Base-by-base conservation (phyloP, 2,329 filamentous ascomycete genomes). In the Calonectria fujianensis region DNA sequence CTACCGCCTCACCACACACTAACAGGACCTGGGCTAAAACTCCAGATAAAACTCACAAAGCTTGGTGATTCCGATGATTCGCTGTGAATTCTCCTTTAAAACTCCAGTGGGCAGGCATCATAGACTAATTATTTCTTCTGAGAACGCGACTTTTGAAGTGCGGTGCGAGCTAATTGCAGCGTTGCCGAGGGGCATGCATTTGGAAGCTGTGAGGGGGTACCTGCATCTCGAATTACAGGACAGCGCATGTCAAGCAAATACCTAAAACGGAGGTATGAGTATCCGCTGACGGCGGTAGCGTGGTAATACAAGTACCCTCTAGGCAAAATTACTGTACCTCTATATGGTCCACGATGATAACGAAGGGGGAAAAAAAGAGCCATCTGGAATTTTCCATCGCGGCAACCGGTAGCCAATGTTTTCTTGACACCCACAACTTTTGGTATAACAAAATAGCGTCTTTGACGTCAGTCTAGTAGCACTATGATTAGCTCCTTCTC, bases 401-500 rank as follows among this genome's bases (percentile, higher is more conserved):
- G 52, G 37, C 35, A 65, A 52, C 54, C 32, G n/a, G 54, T 10
- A 37, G 39, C 27, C 16, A 29, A 52, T 59, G 24, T 16, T 39
- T 7, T 35, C 35, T 16, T 29, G 29, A 4, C 54, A 52, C 41
- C 52, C 48, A 45, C 61, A 52, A 29, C 27, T 31, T 54, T 39
- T 29, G 29, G 10, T 57, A 35, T 31, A 39, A 45, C 27, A 54
- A 39, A 59, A 66, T 65, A 57, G 69, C 61, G 61, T 48, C 45
- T 48, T 70, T 48, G 31, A 41, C 35, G 18, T 68, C 51, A 61
- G 52, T 31, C 39, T 50, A 32, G 32, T 50, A 65, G 35, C 14
- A 65, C 27, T n/a, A 18, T 29, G 18, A 37, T n/a, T 65, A 41
- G 32, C 37, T 52, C 39, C 18, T n/a, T 39, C 16, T 67, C 41